A percentile compares a stretch with the other conserved stretches of the same genome.
These are phyloP conservation scores for Starmerella stigmatis DNA, from an alignment of 805 yeast species.

Conservation along the genomic window DNA sequence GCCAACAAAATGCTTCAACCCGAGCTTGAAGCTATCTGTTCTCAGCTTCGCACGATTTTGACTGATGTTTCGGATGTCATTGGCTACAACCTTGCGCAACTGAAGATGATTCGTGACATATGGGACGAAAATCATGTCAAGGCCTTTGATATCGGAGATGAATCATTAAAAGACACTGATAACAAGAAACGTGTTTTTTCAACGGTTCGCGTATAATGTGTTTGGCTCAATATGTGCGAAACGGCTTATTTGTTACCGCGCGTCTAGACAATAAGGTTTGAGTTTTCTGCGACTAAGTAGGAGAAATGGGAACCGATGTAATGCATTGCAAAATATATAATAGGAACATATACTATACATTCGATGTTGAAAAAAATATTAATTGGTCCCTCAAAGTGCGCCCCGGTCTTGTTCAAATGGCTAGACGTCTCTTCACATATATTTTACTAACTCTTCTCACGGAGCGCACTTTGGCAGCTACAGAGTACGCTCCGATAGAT, in stretches of 20 bases:
- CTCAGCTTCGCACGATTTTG: slow-evolving; percentile 49
- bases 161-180: neutral
- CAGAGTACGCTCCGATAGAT: slow-evolving; percentile 8
- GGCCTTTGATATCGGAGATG: neutral
- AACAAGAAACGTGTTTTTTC: slow-evolving; percentile 10
- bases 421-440: too few species aligned
- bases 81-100: slow-evolving; percentile 78
- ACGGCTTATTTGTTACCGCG: neutral
- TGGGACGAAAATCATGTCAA: slow-evolving; percentile 60
- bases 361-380: too few species aligned
- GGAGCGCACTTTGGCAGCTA: neutral
- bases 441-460: neutral
- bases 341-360: too few species aligned
- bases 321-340: too few species aligned
- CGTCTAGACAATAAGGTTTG: neutral
- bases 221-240: neutral
- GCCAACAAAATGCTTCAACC: slow-evolving; percentile 41
- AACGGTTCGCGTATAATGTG: slow-evolving; percentile 2
- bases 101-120: slow-evolving; percentile 59
- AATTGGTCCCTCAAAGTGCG: too few species aligned
- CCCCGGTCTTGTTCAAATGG: too few species aligned
- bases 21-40: slow-evolving; percentile 48
- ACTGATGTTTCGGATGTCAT: slow-evolving; percentile 44
- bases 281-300: neutral
- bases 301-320: too few species aligned